These are phyloP conservation scores for Penicillium flavigenum DNA, from an alignment of 495 filamentous ascomycete genomes.

Conservation along the genomic window DNA sequence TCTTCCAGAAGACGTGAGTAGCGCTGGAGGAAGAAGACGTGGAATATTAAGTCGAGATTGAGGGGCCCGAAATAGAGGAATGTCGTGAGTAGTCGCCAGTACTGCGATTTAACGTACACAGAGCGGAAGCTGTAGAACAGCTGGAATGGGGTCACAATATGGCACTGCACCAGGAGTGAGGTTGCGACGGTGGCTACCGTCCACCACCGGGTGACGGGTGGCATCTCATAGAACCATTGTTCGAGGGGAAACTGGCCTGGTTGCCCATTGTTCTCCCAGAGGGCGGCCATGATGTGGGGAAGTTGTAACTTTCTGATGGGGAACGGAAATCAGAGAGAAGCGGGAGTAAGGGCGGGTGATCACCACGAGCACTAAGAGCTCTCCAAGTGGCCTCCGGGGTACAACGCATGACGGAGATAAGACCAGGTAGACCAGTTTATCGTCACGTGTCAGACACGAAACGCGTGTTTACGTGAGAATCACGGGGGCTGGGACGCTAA, in stretches of 20 bases:
- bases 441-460: slow-evolving; percentile 2
- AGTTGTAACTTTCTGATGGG: neutral
- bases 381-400: neutral
- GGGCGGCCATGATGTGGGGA: slow-evolving; percentile 37
- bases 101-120: slow-evolving; percentile 90
- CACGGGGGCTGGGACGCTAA: slow-evolving; percentile 17
- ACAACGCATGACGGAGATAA: slow-evolving; percentile 11
- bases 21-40: slow-evolving; percentile 97
- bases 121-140: slow-evolving; percentile 94
- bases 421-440: slow-evolving; percentile 10
- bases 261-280: slow-evolving; percentile 53
- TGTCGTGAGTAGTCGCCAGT: slow-evolving; percentile 91
- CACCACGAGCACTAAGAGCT: slow-evolving; percentile 7
- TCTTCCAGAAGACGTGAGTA: slow-evolving; percentile 96
- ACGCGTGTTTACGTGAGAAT: slow-evolving; percentile 5
- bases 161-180: slow-evolving; percentile 89
- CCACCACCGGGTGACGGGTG: slow-evolving; percentile 92
- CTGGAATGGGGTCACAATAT: slow-evolving; percentile 86
- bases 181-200: slow-evolving; percentile 87
- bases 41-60: slow-evolving; percentile 92
- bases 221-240: slow-evolving; percentile 98
- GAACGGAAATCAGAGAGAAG: slow-evolving; percentile 7
- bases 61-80: slow-evolving; percentile 97
- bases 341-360: neutral
- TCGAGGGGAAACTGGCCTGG: slow-evolving; percentile 78